Conservation (phyloP, 768 basidiomycete species). For the Pulveroboletus ravenelii region DNA sequence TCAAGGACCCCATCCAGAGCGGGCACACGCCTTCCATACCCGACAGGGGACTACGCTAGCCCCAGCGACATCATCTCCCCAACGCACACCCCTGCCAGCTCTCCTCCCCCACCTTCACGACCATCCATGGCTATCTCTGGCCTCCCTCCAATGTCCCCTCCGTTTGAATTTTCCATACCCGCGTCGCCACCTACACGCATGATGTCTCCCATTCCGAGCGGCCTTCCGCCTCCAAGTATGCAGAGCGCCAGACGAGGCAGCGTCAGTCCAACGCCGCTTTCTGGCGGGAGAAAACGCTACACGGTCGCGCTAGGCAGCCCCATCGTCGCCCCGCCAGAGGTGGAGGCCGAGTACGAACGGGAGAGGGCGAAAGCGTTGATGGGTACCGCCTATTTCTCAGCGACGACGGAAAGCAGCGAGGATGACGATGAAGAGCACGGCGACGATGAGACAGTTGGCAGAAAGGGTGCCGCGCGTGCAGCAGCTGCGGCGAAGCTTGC, state of each 20-base stretch:
- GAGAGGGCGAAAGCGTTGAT: constrained; percentile 25
- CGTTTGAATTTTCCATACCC: constrained; percentile 18
- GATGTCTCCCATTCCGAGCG: constrained; percentile 23
- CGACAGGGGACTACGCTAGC: constrained; percentile 77
- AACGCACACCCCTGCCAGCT: constrained; percentile 38
- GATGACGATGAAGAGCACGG: constrained; percentile 34
- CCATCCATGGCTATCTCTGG: constrained; percentile 45
- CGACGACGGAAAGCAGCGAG: constrained; percentile 34
- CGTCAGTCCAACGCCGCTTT: constrained; percentile 63
- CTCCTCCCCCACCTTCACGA: constrained; percentile 39
- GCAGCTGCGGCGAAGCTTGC: constrained; percentile 34
- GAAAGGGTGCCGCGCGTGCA: constrained; percentile 31
- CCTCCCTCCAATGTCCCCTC: constrained; percentile 31
- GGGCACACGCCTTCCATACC: constrained; percentile 64
- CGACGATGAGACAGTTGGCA: constrained; percentile 52
- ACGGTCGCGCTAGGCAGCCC: constrained; percentile 81
- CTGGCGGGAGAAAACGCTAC: constrained; percentile 61
- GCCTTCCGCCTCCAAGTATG: constrained; percentile 42
- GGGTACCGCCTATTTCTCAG: constrained; percentile 43
- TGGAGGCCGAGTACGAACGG: constrained; percentile 27
- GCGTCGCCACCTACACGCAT: constrained; percentile 22
- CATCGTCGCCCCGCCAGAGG: constrained; percentile 40
- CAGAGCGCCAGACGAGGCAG: constrained; percentile 44
- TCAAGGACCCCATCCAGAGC: constrained; percentile 26
- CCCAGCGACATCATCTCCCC: constrained; percentile 45